Conservation (phyloP, 1,284 basidiomycete species). For the Cryptococcus floricola region DNA sequence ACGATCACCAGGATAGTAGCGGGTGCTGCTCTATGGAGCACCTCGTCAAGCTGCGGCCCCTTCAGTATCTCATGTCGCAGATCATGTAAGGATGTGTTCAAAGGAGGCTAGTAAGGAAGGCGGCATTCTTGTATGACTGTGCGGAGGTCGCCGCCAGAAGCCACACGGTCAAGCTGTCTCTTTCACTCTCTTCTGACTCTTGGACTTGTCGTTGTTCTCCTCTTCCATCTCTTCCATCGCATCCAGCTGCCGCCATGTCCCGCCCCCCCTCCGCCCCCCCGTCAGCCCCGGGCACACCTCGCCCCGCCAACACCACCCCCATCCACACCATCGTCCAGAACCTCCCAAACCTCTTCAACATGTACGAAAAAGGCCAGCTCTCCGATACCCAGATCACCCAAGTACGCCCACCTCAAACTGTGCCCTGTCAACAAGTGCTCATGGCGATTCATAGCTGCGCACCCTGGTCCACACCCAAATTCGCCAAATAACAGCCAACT, state of each 20-base stretch:
- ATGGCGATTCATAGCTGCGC: constrained; percentile 5
- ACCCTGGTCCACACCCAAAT: constrained; percentile 14
- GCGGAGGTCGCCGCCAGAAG: too few relatives aligned
- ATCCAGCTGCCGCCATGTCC: not conserved
- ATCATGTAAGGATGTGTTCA: not conserved
- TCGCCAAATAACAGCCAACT: constrained; percentile 11
- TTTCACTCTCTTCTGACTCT: not conserved
- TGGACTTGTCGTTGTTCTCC: too few relatives aligned
- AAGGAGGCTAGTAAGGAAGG: not conserved
- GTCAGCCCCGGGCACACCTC: not conserved
- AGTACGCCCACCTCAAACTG: constrained; percentile 5
- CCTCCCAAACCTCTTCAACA: constrained; percentile 14
- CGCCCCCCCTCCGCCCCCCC: not conserved
- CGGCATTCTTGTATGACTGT: too few relatives aligned
- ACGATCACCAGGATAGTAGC: too few relatives aligned
- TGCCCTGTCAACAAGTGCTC: not conserved
- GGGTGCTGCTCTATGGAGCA: not conserved
- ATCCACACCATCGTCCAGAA: constrained; percentile 17
- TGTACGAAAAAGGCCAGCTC: constrained; percentile 10
- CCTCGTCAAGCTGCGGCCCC: not conserved
- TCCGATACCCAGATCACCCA: constrained; percentile 12
- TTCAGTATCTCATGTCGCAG: too few relatives aligned
- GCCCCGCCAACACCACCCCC: constrained; percentile 1
- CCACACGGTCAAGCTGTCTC: not conserved
- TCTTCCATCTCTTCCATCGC: too few relatives aligned